Base-by-base conservation (phyloP, 2,329 filamentous ascomycete genomes). In the Venturia carpophila region DNA sequence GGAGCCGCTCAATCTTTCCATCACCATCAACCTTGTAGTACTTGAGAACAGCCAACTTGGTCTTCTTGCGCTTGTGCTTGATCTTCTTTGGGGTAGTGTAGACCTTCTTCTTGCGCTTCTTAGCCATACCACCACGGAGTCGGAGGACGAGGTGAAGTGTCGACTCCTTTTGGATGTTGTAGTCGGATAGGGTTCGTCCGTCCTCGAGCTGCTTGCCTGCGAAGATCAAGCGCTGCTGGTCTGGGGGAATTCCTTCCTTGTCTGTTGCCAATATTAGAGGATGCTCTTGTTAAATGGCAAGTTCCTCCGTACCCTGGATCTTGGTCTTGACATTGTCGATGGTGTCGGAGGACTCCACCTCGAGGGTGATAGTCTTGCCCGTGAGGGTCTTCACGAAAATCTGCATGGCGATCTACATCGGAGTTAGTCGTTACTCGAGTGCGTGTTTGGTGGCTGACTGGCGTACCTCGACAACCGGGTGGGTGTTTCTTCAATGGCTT, bases 31-130 rank as follows among this genome's bases (percentile, higher is more conserved):
- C 94, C 91, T 99, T 99, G 91, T 99, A 99, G 91, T 99, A 99
- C 89, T 99, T 99, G 82, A 99, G 92, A 74, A 99, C 93, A 77
- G 94, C 94, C 81, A 99, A 85, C 90, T 99, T 99, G 88, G 90
- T 96, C 93, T 99, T 99, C 92, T 97, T 99, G 86, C 92, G 90
- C 92, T 99, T 99, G 89, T 99, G 94, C 94, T 99, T 99, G 90
- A 99, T 99, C 92, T 99, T 99, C 92, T 99, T 99, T 81, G 94
- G 94, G 77, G 94, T 99, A 80, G 91, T 97, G 90, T 99, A 99
- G 74, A 99, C 94, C 92, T 99, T 99, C 91, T 99, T 99, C 83
- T 95, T 88, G 91, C 97, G 97, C 92, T 99, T 99, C 76, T 78
- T 79, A 79, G 82, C 92, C 82, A 93, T 94, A 86, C 94, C 94